Evolutionary conservation across 1,284 basidiomycete species (phyloP).

Genomic region (Melampsora americana): DNA sequence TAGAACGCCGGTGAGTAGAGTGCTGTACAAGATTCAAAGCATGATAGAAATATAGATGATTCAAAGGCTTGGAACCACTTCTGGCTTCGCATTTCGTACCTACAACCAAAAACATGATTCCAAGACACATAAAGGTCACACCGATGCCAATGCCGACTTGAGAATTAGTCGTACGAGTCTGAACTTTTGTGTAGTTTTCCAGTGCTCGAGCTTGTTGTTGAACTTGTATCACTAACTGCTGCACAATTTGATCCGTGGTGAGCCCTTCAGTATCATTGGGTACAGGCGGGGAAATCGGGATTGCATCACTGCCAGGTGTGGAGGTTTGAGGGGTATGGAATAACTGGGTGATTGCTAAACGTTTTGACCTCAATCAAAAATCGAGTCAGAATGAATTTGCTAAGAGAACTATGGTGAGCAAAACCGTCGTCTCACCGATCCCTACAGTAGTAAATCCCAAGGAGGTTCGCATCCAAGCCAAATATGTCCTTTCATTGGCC

Average conservation of each 20-base stretch:
- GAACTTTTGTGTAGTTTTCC: not conserved
- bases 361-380: not conserved
- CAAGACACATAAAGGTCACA: constrained; percentile 19
- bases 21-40: not conserved
- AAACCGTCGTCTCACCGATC: constrained; percentile 58
- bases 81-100: constrained; percentile 1
- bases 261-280: not conserved
- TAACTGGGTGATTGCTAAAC: constrained; percentile 26
- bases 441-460: constrained; percentile 62
- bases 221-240: not conserved
- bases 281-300: not conserved
- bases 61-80: not conserved
- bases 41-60: not conserved
- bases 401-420: not conserved
- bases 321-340: constrained; percentile 17
- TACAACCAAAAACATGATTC: constrained; percentile 22
- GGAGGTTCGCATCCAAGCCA: constrained; percentile 63
- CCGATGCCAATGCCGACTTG: constrained; percentile 18
- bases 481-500: constrained; percentile 62
- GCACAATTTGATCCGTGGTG: not conserved
- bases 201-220: constrained; percentile 4
- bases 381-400: not conserved
- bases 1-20: not conserved
- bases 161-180: not conserved
- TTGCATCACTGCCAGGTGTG: not conserved